Conservation (phyloP, 1,139 yeast genomes). For the Sugiyamaella neomexicana region DNA sequence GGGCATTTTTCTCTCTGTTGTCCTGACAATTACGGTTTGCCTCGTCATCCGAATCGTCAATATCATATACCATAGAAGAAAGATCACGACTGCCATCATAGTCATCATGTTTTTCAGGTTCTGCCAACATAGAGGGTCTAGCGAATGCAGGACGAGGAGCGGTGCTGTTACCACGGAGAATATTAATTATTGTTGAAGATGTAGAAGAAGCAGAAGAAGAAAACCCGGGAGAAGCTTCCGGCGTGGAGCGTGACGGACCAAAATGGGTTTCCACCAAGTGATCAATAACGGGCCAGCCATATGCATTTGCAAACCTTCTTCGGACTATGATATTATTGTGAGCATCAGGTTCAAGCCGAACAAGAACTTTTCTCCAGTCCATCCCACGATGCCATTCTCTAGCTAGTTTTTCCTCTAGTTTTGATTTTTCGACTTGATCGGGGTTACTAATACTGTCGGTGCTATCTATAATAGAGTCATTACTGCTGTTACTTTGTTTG, state of each 20-base stretch:
- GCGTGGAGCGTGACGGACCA: conserved; percentile 22
- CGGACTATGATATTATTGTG: conserved; percentile 92
- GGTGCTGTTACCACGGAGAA: conserved; percentile 8
- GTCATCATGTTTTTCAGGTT: not conserved
- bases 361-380: conserved; percentile 92
- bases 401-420: conserved; percentile 81
- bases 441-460: conserved; percentile 1
- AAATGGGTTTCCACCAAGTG: conserved; percentile 75
- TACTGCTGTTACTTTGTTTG: conserved; percentile 31
- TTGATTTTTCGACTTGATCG: conserved; percentile 41
- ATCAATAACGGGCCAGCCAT: conserved; percentile 92
- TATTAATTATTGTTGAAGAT: not conserved
- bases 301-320: conserved; percentile 86
- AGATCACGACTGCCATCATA: conserved; percentile 18
- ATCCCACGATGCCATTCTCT: conserved; percentile 81
- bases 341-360: conserved; percentile 85
- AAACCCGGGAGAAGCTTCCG: not conserved
- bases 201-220: not conserved
- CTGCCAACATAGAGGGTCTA: not conserved
- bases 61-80: conserved; percentile 21
- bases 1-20: not conserved
- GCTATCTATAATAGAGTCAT: conserved; percentile 6
- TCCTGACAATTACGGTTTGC: not conserved
- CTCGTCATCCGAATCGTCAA: conserved; percentile 17
- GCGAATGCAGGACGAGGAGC: not conserved